Percentiles rank a stretch among this genome's conserved stretches.
phyloP scores from a whole-genome alignment of 2,329 filamentous ascomycete genomes.

The Fusarium cicatricum region DNA sequence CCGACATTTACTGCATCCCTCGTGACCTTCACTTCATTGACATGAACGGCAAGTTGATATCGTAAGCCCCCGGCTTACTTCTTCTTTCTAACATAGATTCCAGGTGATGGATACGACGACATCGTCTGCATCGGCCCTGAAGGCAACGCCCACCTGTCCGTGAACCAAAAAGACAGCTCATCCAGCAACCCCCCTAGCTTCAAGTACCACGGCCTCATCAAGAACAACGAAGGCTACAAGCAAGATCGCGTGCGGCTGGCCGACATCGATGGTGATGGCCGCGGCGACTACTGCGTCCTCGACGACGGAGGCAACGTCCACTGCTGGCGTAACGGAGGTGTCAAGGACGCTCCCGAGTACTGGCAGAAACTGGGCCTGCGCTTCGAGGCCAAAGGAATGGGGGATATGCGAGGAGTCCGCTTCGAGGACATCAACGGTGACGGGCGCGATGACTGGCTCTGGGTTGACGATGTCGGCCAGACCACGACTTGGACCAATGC shows the following conservation, averaged over 20 bases:
- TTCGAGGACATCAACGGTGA: conserved; percentile 36
- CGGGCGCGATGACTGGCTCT: conserved; percentile 39
- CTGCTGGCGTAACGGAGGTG: conserved; percentile 47
- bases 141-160: conserved; percentile 8
- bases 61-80: neutral
- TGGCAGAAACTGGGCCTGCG: conserved; percentile 46
- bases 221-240: conserved; percentile 1
- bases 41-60: neutral
- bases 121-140: conserved; percentile 42
- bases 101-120: conserved; percentile 41
- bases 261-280: conserved; percentile 43
- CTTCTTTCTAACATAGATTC: neutral
- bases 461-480: conserved; percentile 26
- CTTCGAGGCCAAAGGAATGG: conserved; percentile 33
- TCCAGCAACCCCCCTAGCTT: neutral
- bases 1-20: neutral
- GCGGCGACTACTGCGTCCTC: conserved; percentile 45
- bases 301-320: conserved; percentile 37
- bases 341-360: conserved; percentile 40
- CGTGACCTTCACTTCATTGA: conserved; percentile 3
- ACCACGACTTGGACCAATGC: conserved; percentile 37
- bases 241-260: conserved; percentile 39
- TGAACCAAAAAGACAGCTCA: neutral
- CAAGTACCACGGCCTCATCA: conserved; percentile 1
- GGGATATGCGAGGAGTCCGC: conserved; percentile 29